Evolutionary conservation across 257 asterid species (phyloP).

Genomic region (Solanum gracilifrons): DNA sequence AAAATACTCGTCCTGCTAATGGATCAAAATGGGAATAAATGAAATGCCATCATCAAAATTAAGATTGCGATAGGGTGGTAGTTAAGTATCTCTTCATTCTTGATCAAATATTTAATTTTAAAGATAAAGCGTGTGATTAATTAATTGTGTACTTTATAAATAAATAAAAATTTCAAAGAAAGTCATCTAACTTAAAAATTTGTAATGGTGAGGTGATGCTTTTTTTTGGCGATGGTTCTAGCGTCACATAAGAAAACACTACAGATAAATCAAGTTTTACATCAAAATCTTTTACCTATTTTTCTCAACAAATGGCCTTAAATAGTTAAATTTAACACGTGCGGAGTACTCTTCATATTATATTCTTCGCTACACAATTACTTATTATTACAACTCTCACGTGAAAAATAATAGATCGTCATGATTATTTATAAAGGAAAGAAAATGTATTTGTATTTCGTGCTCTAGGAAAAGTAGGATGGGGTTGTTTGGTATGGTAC

Average conservation of each 20-base stretch:
- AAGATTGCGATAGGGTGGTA: too few relatives aligned
- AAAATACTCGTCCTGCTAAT: neutral
- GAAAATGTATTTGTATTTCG: neutral
- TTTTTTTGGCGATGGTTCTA: neutral
- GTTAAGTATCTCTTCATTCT: neutral
- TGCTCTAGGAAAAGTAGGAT: neutral
- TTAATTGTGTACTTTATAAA: neutral
- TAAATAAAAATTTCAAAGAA: neutral
- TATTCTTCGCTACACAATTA: neutral
- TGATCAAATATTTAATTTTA: neutral
- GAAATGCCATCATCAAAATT: neutral
- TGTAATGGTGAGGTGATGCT: conserved; percentile 6
- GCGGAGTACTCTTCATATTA: neutral
- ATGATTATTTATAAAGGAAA: neutral
- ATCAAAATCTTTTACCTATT: conserved; percentile 14
- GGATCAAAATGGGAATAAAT: neutral
- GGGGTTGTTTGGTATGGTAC: neutral
- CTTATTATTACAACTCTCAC: neutral
- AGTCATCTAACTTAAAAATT: neutral
- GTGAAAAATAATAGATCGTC: neutral
- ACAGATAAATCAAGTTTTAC: conserved; percentile 8
- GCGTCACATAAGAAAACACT: conserved; percentile 22
- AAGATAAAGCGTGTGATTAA: neutral
- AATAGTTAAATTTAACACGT: neutral
- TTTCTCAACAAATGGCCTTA: neutral